phyloP scores from a whole-genome alignment of 495 filamentous ascomycete genomes.

The Lophiotrema nucula region DNA sequence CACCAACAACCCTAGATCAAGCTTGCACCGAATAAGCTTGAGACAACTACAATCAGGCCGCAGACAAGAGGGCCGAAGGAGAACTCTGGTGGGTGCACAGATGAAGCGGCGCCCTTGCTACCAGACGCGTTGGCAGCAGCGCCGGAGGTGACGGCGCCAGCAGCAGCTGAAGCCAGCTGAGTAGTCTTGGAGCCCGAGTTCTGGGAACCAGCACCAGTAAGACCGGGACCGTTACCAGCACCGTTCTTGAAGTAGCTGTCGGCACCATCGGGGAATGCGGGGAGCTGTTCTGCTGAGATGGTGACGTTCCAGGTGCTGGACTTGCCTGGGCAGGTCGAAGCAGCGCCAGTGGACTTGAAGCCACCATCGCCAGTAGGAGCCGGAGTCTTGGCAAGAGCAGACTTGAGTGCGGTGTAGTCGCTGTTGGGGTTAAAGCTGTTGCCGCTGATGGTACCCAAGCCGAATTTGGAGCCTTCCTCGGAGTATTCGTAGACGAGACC shows the following conservation, averaged over 20 bases:
- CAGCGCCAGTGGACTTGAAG: slow-evolving; percentile 64
- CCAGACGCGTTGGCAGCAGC: neutral
- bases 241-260: slow-evolving; percentile 68
- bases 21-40: slow-evolving; percentile 64
- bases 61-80: slow-evolving; percentile 36
- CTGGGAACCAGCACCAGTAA: slow-evolving; percentile 71
- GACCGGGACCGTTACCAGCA: slow-evolving; percentile 70
- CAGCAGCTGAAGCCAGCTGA: slow-evolving; percentile 62
- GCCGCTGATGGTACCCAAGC: slow-evolving; percentile 69
- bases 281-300: slow-evolving; percentile 57
- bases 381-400: slow-evolving; percentile 59
- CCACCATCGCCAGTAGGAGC: slow-evolving; percentile 74
- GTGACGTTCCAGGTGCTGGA: slow-evolving; percentile 73
- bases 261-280: slow-evolving; percentile 69
- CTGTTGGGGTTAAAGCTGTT: slow-evolving; percentile 50
- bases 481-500: slow-evolving; percentile 96
- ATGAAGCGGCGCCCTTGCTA: slow-evolving; percentile 43
- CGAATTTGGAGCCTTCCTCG: slow-evolving; percentile 74
- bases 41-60: slow-evolving; percentile 39
- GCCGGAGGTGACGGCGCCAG: slow-evolving; percentile 45
- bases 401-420: slow-evolving; percentile 69
- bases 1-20: slow-evolving; percentile 53
- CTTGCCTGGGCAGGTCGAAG: slow-evolving; percentile 67
- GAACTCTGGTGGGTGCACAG: slow-evolving; percentile 21
- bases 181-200: slow-evolving; percentile 61